These are phyloP conservation scores for Paulownia fortunei DNA, from an alignment of 257 asterid genomes.

Conservation along the genomic window DNA sequence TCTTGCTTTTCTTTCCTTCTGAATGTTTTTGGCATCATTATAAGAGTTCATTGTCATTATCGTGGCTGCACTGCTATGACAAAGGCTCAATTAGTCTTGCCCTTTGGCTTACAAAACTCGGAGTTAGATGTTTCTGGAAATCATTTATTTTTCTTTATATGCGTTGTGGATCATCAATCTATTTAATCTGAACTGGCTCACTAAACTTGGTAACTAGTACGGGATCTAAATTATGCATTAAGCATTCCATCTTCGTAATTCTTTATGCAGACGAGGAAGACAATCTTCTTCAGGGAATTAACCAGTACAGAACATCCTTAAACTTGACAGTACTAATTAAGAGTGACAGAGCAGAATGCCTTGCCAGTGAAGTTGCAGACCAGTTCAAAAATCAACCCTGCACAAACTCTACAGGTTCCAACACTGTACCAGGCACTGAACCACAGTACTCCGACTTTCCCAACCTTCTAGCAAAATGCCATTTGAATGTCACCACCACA, in stretches of 20 bases:
- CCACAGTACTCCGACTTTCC: slow-evolving; percentile 70
- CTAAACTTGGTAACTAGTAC: no score
- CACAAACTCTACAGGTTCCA: slow-evolving; percentile 80
- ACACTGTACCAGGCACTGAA: slow-evolving; percentile 83
- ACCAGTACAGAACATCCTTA: slow-evolving; percentile 70
- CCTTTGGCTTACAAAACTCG: no score
- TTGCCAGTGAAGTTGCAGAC: slow-evolving; percentile 74
- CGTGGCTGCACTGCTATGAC: no score
- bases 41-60: no score
- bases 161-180: no score
- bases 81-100: no score
- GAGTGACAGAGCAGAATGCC: slow-evolving; percentile 84
- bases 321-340: slow-evolving; percentile 66
- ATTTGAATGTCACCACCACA: slow-evolving; percentile 74
- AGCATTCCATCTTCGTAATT: neutral
- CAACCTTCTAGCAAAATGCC: slow-evolving; percentile 59
- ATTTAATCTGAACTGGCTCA: no score
- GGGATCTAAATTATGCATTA: neutral
- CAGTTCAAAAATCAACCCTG: slow-evolving; percentile 76
- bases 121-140: no score
- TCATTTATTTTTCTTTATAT: no score
- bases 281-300: slow-evolving; percentile 66
- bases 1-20: no score
- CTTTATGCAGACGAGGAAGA: slow-evolving; percentile 72
- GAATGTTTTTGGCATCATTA: no score